Conservation (phyloP, 108 stramenopile species). For the Skeletonema tropicum region DNA sequence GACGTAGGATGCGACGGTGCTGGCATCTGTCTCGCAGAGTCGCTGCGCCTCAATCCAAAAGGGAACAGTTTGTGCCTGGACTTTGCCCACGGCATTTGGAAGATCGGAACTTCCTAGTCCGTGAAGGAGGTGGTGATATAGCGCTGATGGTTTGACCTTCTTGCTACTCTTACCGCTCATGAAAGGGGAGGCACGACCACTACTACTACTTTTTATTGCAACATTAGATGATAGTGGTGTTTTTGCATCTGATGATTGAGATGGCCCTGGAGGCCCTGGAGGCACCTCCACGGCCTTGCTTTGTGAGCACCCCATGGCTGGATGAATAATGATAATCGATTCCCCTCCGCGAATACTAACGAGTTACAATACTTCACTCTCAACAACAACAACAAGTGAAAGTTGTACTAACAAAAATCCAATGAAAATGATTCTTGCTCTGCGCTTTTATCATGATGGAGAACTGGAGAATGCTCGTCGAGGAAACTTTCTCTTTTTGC, state of each 20-base stretch:
- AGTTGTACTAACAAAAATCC: too few relatives aligned
- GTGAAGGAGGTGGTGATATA: slow-evolving; percentile 2
- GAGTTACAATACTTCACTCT: too few relatives aligned
- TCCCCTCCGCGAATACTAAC: background rate
- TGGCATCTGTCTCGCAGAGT: slow-evolving; percentile 10
- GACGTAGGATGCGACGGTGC: slow-evolving; percentile 34
- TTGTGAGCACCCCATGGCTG: background rate
- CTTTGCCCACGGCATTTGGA: background rate
- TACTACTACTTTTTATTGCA: background rate
- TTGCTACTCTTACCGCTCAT: background rate
- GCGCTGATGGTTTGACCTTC: background rate
- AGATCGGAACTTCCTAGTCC: slow-evolving; percentile 1
- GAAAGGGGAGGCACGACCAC: background rate
- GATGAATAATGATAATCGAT: background rate
- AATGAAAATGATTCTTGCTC: too few relatives aligned
- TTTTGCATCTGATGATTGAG: background rate
- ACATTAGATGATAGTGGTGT: background rate
- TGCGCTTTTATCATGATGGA: too few relatives aligned
- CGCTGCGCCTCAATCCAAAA: slow-evolving; percentile 34
- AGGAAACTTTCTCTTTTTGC: too few relatives aligned
- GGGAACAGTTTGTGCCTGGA: slow-evolving; percentile 9
- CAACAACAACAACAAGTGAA: too few relatives aligned
- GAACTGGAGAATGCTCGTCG: too few relatives aligned
- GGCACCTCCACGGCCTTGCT: background rate
- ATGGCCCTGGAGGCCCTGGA: background rate